Conservation (phyloP, 768 basidiomycete genomes). For the Gautieria morchelliformis region DNA sequence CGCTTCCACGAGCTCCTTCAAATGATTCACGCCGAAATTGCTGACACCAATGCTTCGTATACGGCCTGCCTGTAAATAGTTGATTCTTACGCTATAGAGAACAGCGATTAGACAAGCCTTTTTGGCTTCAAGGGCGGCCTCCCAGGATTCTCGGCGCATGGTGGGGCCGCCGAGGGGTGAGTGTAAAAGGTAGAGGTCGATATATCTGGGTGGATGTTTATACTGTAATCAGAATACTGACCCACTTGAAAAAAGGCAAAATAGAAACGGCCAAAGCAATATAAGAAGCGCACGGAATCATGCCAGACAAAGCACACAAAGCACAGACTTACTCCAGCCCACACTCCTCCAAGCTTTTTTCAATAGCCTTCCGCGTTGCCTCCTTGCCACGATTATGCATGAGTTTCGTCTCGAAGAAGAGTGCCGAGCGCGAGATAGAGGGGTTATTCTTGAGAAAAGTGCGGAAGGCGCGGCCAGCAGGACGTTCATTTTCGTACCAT, state of each 20-base stretch:
- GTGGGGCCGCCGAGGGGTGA: slow-evolving; percentile 53
- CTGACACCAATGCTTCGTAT: slow-evolving; percentile 58
- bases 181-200: slow-evolving; percentile 67
- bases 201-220: slow-evolving; percentile 24
- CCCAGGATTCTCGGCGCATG: slow-evolving; percentile 53
- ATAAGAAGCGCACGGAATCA: no score
- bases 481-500: slow-evolving; percentile 58
- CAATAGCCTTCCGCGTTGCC: slow-evolving; percentile 37
- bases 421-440: slow-evolving; percentile 41
- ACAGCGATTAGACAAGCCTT: slow-evolving; percentile 22
- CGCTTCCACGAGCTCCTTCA: slow-evolving; percentile 40
- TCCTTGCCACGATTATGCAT: slow-evolving; percentile 47
- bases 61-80: slow-evolving; percentile 24
- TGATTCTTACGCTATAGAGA: no score
- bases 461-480: slow-evolving; percentile 51
- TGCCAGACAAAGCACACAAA: no score
- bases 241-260: no score
- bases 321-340: slow-evolving; percentile 34
- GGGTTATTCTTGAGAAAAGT: slow-evolving; percentile 33
- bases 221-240: no score
- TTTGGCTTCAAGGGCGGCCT: slow-evolving; percentile 54
- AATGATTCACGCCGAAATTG: slow-evolving; percentile 49
- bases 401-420: slow-evolving; percentile 68
- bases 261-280: no score
- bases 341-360: slow-evolving; percentile 41